Conservation (phyloP, 345 rosid species). For the Melastoma malabathricum region DNA sequence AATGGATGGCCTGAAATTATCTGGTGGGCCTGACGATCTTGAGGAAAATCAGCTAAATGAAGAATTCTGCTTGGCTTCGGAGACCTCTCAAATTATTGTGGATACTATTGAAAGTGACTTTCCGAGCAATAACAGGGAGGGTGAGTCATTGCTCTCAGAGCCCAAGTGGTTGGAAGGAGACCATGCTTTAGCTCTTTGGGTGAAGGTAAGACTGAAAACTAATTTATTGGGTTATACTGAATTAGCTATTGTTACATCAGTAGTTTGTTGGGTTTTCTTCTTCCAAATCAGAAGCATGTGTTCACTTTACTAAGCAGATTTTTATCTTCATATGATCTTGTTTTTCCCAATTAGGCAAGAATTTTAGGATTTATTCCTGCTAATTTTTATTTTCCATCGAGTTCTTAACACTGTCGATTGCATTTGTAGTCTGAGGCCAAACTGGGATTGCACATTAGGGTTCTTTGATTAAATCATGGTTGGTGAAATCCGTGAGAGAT, state of each 20-base stretch:
- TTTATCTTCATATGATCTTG: too few relatives aligned
- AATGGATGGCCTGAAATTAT: conserved; percentile 28
- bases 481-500: too few relatives aligned
- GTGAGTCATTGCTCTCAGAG: conserved; percentile 42
- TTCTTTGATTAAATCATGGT: too few relatives aligned
- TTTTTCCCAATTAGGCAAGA: too few relatives aligned
- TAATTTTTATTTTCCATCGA: too few relatives aligned
- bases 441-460: too few relatives aligned
- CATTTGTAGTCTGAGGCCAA: too few relatives aligned
- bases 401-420: too few relatives aligned
- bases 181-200: conserved; percentile 89
- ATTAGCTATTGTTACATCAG: background rate
- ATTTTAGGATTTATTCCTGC: too few relatives aligned
- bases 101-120: conserved; percentile 38
- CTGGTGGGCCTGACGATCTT: conserved; percentile 35
- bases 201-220: conserved; percentile 47
- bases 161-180: conserved; percentile 76
- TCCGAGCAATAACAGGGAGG: conserved; percentile 34
- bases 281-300: background rate
- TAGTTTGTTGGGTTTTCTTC: background rate
- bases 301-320: too few relatives aligned
- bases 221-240: too few relatives aligned
- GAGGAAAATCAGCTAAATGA: conserved; percentile 34
- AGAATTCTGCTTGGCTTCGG: conserved; percentile 26
- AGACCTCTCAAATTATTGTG: conserved; percentile 26